Evolutionary conservation across 306 rosid genomes (phyloP), one percentile per base, ranked within the genome.

Genomic region (Vigna reflexopilosa): DNA sequence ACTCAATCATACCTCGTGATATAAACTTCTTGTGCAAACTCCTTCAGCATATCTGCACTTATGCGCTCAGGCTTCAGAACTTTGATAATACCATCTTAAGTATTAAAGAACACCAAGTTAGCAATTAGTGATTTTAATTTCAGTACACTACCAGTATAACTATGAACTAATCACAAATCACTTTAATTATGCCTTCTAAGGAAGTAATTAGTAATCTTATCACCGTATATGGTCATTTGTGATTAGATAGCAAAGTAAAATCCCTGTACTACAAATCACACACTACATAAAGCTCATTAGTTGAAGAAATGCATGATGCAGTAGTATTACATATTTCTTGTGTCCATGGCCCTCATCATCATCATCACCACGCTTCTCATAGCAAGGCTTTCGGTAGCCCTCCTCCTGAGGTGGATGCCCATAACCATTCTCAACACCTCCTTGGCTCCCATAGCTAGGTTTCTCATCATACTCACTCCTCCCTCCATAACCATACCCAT

Each of bases 1-100:
- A 66, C 26, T 59, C 64, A 72, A 77, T 76, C 61, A 50, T 62
- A 93, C 96, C 98, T 96, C 98, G 93, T 87, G 78, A 96, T 96
- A 83, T 93, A 96, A 75, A 96, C 99, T 90, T 96, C 99, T 85
- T 96, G 99, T 11, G 97, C 85, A 86, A 96, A 96, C 82, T 96
- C 99, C 81, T 80, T 86, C 83, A 96, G 78, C 97, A 93, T 96
- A 81, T 93, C 97, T 74, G 87, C 83, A 78, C 75, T 91, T 82
- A 93, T 86, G 32, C 87, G 91, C 80, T 96, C 99, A 73, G 95
- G 91, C 86, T 84, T 93, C 59, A 96, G 95, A 81, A 96, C 77
- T 85, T 96, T 96, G 85, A 96, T 85, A 68, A 98, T 98, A 83
- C 93, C 98, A 75, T 96, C 99, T 83, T 96, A 20, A 63, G 55